Evolutionary conservation across 257 asterid genomes (phyloP).

Genomic region (Coffea canephora): DNA sequence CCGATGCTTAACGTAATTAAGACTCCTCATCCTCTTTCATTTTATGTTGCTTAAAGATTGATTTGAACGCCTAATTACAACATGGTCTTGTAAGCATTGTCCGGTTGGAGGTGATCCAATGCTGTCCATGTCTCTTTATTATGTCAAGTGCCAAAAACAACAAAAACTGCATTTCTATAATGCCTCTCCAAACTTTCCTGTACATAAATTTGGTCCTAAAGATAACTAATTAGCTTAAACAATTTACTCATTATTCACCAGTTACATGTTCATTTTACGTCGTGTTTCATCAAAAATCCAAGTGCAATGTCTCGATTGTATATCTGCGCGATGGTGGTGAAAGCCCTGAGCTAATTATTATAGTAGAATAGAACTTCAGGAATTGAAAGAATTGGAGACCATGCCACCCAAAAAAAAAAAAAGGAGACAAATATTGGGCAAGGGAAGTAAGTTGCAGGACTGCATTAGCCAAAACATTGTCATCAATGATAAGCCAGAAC

Average conservation of each 20-base stretch:
- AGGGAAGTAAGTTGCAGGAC: not conserved
- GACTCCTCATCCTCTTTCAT: not conserved
- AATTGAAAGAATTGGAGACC: not conserved
- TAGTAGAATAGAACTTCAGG: not conserved
- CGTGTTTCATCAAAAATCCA: not conserved
- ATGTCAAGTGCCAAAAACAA: not conserved
- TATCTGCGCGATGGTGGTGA: not conserved
- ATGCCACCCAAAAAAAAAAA: not conserved
- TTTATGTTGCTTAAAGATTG: not conserved
- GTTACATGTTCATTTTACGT: too few species aligned
- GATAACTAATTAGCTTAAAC: not conserved
- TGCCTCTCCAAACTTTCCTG: not conserved
- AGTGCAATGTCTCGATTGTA: not conserved
- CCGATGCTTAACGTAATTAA: constrained; percentile 9
- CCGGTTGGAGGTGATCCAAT: not conserved
- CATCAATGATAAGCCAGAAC: not conserved
- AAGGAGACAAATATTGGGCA: not conserved
- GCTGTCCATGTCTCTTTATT: not conserved
- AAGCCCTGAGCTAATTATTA: not conserved
- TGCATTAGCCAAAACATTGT: not conserved
- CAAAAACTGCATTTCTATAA: too few species aligned
- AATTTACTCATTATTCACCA: not conserved
- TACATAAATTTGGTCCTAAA: not conserved
- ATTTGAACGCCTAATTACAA: not conserved
- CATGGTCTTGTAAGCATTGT: not conserved